phyloP scores from a whole-genome alignment of 495 filamentous ascomycete genomes.

The Tuber indicum region DNA sequence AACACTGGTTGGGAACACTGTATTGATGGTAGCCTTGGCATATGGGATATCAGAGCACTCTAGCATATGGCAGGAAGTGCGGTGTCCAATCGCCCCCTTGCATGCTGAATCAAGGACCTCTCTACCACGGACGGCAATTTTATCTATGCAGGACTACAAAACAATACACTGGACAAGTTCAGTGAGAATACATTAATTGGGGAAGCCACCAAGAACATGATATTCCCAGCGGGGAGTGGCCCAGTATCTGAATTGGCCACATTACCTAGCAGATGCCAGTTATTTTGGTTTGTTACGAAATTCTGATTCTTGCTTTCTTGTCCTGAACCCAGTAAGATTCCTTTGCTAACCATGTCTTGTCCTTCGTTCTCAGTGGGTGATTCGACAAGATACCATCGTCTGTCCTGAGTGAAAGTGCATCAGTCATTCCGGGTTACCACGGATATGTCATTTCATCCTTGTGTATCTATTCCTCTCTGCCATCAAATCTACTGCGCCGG shows the following conservation, averaged over 20 bases:
- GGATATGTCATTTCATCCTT: conserved; percentile 75
- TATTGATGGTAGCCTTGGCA: conserved; percentile 76
- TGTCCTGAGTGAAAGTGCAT: conserved; percentile 66
- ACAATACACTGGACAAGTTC: conserved; percentile 92
- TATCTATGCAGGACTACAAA: conserved; percentile 90
- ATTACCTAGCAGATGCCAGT: conserved; percentile 89
- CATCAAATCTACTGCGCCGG: not conserved
- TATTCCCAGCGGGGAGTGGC: conserved; percentile 82
- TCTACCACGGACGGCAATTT: conserved; percentile 95
- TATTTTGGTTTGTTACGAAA: conserved; percentile 80
- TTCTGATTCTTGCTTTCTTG: conserved; percentile 36
- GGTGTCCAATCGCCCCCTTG: conserved; percentile 57
- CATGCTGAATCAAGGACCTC: conserved; percentile 95
- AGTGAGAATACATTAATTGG: conserved; percentile 72
- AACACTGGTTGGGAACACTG: conserved; percentile 76
- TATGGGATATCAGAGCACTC: conserved; percentile 82
- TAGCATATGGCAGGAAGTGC: conserved; percentile 66
- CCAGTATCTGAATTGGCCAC: conserved; percentile 75
- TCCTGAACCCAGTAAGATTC: conserved; percentile 9
- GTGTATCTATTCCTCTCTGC: conserved; percentile 20
- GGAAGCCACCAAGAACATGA: conserved; percentile 68
- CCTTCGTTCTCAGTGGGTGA: conserved; percentile 79
- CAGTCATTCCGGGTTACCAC: conserved; percentile 83
- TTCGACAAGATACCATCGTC: conserved; percentile 92
- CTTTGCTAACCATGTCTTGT: not conserved